phyloP scores from a whole-genome alignment of 176 grass and related monocot genomes.

The sorghum (Sorghum bicolor) region DNA sequence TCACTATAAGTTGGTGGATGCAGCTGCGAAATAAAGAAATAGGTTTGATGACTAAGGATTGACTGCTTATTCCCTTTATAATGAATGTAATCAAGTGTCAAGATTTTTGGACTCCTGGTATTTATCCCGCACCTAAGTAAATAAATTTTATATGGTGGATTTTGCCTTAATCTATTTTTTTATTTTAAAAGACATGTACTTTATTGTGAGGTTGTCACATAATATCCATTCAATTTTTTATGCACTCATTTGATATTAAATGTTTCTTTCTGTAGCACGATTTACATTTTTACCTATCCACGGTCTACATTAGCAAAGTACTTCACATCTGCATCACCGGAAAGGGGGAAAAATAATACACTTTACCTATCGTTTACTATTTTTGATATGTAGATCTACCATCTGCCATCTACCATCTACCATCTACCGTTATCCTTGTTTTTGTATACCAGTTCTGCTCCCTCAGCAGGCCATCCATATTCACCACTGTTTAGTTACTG shows the following conservation, averaged over 20 bases:
- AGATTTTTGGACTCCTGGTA: not conserved
- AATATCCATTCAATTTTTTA: not conserved
- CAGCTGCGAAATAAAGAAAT: not conserved
- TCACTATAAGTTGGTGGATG: slow-evolving; percentile 2
- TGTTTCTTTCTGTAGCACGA: not conserved
- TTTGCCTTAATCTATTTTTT: not conserved
- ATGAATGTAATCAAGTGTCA: not conserved
- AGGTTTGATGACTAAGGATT: not conserved
- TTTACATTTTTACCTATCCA: not conserved
- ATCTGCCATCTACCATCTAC: not conserved
- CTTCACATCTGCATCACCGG: not conserved
- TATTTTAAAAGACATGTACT: not conserved
- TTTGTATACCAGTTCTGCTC: not conserved
- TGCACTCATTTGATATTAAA: not conserved
- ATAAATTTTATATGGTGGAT: not conserved
- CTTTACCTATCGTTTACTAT: not conserved
- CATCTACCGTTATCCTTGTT: not conserved
- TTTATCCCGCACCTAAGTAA: not conserved
- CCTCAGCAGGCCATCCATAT: not conserved
- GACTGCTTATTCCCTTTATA: not conserved
- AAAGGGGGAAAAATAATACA: not conserved
- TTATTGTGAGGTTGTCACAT: not conserved
- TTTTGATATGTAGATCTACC: not conserved
- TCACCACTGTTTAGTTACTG: not conserved
- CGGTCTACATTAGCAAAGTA: not conserved